A percentile compares a stretch with the other conserved stretches of the same genome.
These are phyloP conservation scores for Cladosporium sp. DNA, from an alignment of 2,329 filamentous ascomycete genomes.

Conservation along the genomic window DNA sequence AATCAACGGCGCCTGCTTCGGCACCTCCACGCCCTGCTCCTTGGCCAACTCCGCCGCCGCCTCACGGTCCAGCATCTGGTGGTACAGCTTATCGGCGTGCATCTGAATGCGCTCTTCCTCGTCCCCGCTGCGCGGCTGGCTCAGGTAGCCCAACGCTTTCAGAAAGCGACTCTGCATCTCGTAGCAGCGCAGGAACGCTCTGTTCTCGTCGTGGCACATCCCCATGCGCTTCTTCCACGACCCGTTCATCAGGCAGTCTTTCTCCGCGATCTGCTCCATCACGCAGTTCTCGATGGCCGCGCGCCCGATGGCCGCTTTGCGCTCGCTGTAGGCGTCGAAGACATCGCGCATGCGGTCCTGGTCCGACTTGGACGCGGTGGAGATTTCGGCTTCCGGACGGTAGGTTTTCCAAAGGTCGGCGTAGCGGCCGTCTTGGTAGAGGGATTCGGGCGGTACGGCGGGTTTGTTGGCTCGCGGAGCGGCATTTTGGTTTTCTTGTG, in stretches of 20 bases:
- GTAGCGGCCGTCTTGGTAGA: constrained; percentile 67
- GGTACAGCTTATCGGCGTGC: constrained; percentile 88
- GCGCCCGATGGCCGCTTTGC: constrained; percentile 70
- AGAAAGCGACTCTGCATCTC: constrained; percentile 87
- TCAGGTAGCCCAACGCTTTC: constrained; percentile 83
- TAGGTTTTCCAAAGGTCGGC: constrained; percentile 94
- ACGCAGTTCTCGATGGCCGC: constrained; percentile 93
- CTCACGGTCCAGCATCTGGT: constrained; percentile 82
- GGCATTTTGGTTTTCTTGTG: constrained; percentile 19
- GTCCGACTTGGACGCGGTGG: constrained; percentile 66
- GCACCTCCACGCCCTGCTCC: constrained; percentile 49
- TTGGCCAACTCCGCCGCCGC: constrained; percentile 66
- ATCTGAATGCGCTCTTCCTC: constrained; percentile 86
- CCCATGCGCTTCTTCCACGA: constrained; percentile 64
- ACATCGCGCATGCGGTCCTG: constrained; percentile 78
- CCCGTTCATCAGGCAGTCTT: constrained; percentile 75
- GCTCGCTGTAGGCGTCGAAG: constrained; percentile 77
- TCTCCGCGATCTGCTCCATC: constrained; percentile 77
- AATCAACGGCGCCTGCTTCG: constrained; percentile 57
- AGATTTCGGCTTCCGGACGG: constrained; percentile 65
- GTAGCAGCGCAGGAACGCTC: constrained; percentile 80
- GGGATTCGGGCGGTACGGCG: constrained; percentile 49
- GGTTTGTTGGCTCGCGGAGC: constrained; percentile 30
- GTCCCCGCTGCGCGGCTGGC: constrained; percentile 58
- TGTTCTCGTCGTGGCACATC: constrained; percentile 76